Conservation (phyloP, 2,329 filamentous ascomycete species). For the Fusarium chaquense region DNA sequence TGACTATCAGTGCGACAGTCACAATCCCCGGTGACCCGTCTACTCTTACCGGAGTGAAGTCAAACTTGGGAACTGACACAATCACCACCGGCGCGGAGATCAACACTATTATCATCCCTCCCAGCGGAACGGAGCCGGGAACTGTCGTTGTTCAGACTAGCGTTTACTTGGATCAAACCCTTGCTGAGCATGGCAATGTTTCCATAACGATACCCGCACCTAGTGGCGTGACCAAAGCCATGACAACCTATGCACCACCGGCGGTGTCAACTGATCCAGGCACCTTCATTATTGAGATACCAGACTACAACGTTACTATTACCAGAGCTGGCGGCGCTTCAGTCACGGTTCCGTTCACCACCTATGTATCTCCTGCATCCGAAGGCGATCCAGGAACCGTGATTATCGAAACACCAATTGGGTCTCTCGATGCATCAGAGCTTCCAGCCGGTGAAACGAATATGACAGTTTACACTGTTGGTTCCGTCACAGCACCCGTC, state of each 20-base stretch:
- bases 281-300: conserved; percentile 31
- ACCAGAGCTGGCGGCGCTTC: conserved; percentile 18
- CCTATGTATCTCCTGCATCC: conserved; percentile 26
- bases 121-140: conserved; percentile 36
- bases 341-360: conserved; percentile 24
- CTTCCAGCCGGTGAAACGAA: too few species aligned
- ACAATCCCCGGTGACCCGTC: conserved; percentile 35
- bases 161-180: conserved; percentile 31
- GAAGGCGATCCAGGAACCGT: conserved; percentile 28
- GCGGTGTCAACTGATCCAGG: conserved; percentile 25
- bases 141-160: conserved; percentile 33
- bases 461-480: too few species aligned
- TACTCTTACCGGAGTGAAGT: conserved; percentile 8
- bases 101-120: conserved; percentile 33
- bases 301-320: conserved; percentile 33
- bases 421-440: too few species aligned
- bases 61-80: neutral
- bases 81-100: conserved; percentile 29
- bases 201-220: conserved; percentile 29
- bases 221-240: conserved; percentile 18
- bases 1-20: conserved; percentile 27
- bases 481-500: too few species aligned
- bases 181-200: conserved; percentile 31
- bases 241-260: conserved; percentile 31
- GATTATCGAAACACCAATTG: too few species aligned